phyloP scores from a whole-genome alignment of 129 eudicot genomes.

The Pittosporum tobira region DNA sequence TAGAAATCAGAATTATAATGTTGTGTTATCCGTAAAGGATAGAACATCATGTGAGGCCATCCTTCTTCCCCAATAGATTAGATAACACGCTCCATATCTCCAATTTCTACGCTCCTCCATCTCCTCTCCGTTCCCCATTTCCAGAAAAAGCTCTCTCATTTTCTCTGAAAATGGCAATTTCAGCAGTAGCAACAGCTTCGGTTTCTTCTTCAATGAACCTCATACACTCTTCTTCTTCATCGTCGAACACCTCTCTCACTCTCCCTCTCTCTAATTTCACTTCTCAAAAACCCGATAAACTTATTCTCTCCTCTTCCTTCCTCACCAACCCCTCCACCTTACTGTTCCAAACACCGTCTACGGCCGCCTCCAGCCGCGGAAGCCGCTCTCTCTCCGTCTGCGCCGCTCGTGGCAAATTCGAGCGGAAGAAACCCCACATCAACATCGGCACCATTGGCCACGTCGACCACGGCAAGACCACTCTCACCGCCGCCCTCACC shows the following conservation, averaged over 20 bases:
- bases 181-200: slow-evolving; percentile 13
- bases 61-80: no score
- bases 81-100: no score
- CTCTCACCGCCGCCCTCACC: slow-evolving; percentile 84
- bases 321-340: slow-evolving; percentile 33
- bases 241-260: neutral
- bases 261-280: neutral
- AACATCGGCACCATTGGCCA: slow-evolving; percentile 92
- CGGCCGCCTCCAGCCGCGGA: slow-evolving; percentile 22
- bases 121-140: neutral
- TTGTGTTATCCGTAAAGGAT: no score
- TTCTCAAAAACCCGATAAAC: slow-evolving; percentile 18
- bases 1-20: no score
- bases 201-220: slow-evolving; percentile 2
- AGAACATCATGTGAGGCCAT: no score
- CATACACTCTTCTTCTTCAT: slow-evolving; percentile 13
- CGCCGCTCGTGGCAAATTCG: slow-evolving; percentile 84
- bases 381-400: slow-evolving; percentile 44
- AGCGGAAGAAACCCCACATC: slow-evolving; percentile 76
- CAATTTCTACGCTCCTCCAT: neutral
- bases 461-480: slow-evolving; percentile 91
- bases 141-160: neutral
- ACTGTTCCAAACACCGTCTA: slow-evolving; percentile 21
- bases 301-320: slow-evolving; percentile 42
- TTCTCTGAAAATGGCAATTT: slow-evolving; percentile 25